Percentiles rank a stretch among this genome's conserved stretches.
phyloP scores from a whole-genome alignment of 805 yeast genomes.

The Yamadazyma laniorum region DNA sequence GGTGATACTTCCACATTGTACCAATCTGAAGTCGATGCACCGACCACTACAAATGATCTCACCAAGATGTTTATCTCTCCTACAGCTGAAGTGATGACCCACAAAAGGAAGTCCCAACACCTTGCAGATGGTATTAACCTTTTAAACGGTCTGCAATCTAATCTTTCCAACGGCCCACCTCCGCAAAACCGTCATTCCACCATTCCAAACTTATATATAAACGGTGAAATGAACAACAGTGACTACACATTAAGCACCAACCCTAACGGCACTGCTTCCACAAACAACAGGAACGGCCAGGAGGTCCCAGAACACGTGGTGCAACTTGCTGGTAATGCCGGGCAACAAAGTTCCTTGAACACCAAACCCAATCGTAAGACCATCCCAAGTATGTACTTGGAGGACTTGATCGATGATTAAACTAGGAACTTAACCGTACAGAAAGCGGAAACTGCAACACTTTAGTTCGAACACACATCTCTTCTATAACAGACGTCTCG shows the following conservation, averaged over 20 bases:
- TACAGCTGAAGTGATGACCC: slow-evolving; percentile 67
- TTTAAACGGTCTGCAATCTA: slow-evolving; percentile 14
- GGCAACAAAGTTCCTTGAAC: slow-evolving; percentile 5
- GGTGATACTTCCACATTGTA: slow-evolving; percentile 37
- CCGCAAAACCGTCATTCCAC: slow-evolving; percentile 30
- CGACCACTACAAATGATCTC: slow-evolving; percentile 39
- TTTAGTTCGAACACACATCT: too few relatives aligned
- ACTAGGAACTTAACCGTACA: too few relatives aligned
- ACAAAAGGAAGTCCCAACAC: slow-evolving; percentile 33
- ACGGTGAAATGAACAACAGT: slow-evolving; percentile 36
- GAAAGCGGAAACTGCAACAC: too few relatives aligned
- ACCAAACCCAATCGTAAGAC: slow-evolving; percentile 30
- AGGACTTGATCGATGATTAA: slow-evolving; percentile 44
- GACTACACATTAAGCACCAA: slow-evolving; percentile 22
- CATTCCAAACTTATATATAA: slow-evolving; percentile 39
- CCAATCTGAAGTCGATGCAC: slow-evolving; percentile 29
- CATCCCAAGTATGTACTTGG: slow-evolving; percentile 50
- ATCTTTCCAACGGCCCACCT: slow-evolving; percentile 19
- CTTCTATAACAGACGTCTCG: too few relatives aligned
- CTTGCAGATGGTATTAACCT: slow-evolving; percentile 19
- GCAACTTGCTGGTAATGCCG: slow-evolving; percentile 6
- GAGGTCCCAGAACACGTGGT: slow-evolving; percentile 10
- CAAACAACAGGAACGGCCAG: not conserved
- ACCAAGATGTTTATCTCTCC: slow-evolving; percentile 72
- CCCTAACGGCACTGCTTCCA: not conserved